Evolutionary conservation across 2,329 filamentous ascomycete genomes (phyloP).

Genomic region (Daldinia sp.): DNA sequence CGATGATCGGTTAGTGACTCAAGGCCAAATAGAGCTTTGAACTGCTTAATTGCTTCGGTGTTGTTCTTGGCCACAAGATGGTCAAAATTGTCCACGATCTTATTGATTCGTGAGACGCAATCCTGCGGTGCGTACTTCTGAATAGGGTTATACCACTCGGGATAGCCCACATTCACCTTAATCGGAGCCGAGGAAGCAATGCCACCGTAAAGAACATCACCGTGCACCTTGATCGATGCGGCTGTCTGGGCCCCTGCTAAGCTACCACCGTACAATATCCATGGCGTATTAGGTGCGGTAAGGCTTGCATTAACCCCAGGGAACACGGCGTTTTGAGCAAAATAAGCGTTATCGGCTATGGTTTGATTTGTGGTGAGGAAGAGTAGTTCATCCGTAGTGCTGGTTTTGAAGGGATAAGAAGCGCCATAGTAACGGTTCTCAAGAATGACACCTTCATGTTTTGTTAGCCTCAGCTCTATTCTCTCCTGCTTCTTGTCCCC

Average conservation of each 20-base stretch:
- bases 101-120: slow-evolving; percentile 58
- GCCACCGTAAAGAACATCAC: slow-evolving; percentile 56
- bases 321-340: slow-evolving; percentile 56
- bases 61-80: slow-evolving; percentile 54
- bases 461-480: slow-evolving; percentile 2
- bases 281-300: slow-evolving; percentile 53
- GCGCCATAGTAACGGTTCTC: slow-evolving; percentile 61
- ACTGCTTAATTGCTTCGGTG: slow-evolving; percentile 51
- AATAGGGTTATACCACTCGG: slow-evolving; percentile 59
- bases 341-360: slow-evolving; percentile 61
- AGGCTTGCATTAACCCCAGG: slow-evolving; percentile 53
- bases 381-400: slow-evolving; percentile 57
- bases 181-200: slow-evolving; percentile 58
- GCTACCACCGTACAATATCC: slow-evolving; percentile 47
- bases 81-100: slow-evolving; percentile 60
- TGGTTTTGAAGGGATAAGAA: slow-evolving; percentile 57
- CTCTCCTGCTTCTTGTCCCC: neutral
- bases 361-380: slow-evolving; percentile 62
- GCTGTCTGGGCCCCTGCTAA: slow-evolving; percentile 45
- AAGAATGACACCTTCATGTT: slow-evolving; percentile 54
- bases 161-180: slow-evolving; percentile 53
- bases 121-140: slow-evolving; percentile 59
- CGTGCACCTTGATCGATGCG: slow-evolving; percentile 57
- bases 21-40: slow-evolving; percentile 59
- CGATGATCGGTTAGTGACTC: slow-evolving; percentile 53